These are phyloP conservation scores for Aspergillus sp. DNA, from an alignment of 2,329 filamentous ascomycete genomes.

Conservation along the genomic window DNA sequence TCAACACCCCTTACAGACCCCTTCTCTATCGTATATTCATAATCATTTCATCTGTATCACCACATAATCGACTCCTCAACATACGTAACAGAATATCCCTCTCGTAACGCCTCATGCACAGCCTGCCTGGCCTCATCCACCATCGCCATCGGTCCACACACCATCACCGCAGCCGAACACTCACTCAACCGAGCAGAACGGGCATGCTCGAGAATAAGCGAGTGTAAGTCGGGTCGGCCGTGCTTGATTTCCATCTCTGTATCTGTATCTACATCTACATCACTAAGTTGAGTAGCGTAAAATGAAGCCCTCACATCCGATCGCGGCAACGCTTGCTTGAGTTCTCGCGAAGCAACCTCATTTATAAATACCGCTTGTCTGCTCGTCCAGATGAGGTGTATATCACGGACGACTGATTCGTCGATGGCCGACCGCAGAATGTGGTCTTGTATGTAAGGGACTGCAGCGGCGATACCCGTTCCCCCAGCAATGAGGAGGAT, in stretches of 20 bases:
- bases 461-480: slow-evolving; percentile 39
- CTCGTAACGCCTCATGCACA: slow-evolving; percentile 31
- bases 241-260: slow-evolving; percentile 3
- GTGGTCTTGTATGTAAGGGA: slow-evolving; percentile 37
- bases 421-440: slow-evolving; percentile 11
- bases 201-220: slow-evolving; percentile 28
- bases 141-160: slow-evolving; percentile 44
- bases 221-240: slow-evolving; percentile 36
- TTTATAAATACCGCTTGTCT: slow-evolving; percentile 26
- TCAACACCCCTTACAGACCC: too few species aligned
- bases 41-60: slow-evolving; percentile 8
- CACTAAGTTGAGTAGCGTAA: slow-evolving; percentile 15
- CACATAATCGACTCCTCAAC: slow-evolving; percentile 45
- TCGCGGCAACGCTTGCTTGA: slow-evolving; percentile 20
- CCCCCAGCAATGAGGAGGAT: slow-evolving; percentile 44
- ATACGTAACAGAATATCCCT: slow-evolving; percentile 36
- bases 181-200: slow-evolving; percentile 21
- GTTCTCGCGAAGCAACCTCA: slow-evolving; percentile 21
- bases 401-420: slow-evolving; percentile 17
- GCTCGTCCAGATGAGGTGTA: slow-evolving; percentile 32
- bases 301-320: slow-evolving; percentile 27
- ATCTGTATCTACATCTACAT: neutral
- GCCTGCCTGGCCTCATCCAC: slow-evolving; percentile 41
- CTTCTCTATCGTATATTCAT: too few species aligned
- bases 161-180: slow-evolving; percentile 33